Percentiles rank a stretch among this genome's conserved stretches.
phyloP scores from a whole-genome alignment of 208 protist genomes.

The Phytomonas serpens region DNA sequence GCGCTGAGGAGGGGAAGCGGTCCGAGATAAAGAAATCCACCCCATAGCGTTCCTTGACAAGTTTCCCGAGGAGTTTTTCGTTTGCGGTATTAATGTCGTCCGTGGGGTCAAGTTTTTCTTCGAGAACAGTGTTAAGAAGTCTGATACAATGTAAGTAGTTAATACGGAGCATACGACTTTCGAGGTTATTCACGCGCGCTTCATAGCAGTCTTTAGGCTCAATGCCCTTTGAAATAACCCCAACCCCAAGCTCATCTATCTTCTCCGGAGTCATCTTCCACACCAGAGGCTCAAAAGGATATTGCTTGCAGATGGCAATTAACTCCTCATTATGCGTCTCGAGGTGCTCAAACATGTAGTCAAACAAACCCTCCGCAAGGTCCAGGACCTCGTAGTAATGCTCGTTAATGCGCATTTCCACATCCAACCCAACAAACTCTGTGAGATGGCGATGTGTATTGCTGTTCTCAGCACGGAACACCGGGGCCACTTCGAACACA shows the following conservation, averaged over 20 bases:
- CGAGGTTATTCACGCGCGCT: slow-evolving; percentile 68
- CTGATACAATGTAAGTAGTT: slow-evolving; percentile 91
- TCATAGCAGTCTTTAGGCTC: slow-evolving; percentile 74
- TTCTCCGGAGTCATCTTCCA: slow-evolving; percentile 76
- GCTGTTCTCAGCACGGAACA: slow-evolving; percentile 99
- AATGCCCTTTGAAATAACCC: slow-evolving; percentile 60
- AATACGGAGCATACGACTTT: slow-evolving; percentile 82
- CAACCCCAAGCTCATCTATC: slow-evolving; percentile 80
- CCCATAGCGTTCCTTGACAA: slow-evolving; percentile 97
- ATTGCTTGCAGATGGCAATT: slow-evolving; percentile 83
- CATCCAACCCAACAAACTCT: slow-evolving; percentile 99
- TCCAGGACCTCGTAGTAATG: slow-evolving; percentile 99
- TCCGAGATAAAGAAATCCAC: slow-evolving; percentile 99
- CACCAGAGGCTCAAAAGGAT: slow-evolving; percentile 90
- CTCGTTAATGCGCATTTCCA: slow-evolving; percentile 99
- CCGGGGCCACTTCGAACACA: slow-evolving; percentile 95
- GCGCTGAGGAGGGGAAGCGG: slow-evolving; percentile 93
- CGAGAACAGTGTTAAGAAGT: slow-evolving; percentile 86
- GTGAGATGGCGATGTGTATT: slow-evolving; percentile 99
- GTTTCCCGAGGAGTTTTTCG: slow-evolving; percentile 94
- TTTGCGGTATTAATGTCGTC: slow-evolving; percentile 94
- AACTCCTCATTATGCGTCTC: slow-evolving; percentile 74
- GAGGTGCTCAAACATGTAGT: slow-evolving; percentile 94
- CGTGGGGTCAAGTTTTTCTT: slow-evolving; percentile 66
- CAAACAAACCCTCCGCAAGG: slow-evolving; percentile 94